Conservation (phyloP, 2,329 filamentous ascomycete species). For the Colletotrichum higginsianum region DNA sequence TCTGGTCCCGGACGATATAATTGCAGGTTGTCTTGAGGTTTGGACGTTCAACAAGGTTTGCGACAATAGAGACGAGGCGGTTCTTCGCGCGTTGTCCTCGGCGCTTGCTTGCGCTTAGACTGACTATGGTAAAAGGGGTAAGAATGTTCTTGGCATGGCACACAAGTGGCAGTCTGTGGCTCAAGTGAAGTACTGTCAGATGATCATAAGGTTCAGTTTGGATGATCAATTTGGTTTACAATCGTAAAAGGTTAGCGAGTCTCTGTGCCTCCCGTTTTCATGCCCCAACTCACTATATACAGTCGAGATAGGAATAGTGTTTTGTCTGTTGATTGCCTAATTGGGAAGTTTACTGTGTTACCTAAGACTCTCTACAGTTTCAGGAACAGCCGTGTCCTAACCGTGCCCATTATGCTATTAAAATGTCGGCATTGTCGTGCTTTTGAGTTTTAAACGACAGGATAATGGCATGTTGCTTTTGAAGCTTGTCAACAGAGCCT, state of each 20-base stretch:
- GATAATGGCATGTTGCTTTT: background rate
- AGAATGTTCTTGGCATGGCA: background rate
- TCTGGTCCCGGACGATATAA: background rate
- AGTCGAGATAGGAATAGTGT: background rate
- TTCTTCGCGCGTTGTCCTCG: background rate
- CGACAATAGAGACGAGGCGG: background rate
- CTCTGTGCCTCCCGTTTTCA: conserved; percentile 8
- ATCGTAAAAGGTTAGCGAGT: background rate
- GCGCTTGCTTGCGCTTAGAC: background rate
- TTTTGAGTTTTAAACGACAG: background rate
- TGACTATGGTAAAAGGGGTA: background rate
- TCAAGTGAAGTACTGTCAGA: conserved; percentile 4
- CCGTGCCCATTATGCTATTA: background rate
- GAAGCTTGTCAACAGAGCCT: background rate
- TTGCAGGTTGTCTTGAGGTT: background rate
- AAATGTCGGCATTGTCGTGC: background rate
- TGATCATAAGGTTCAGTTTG: background rate
- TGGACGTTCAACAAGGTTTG: background rate
- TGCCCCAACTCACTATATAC: background rate
- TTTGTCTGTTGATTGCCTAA: background rate
- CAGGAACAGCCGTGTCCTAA: background rate
- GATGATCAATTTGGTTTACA: background rate
- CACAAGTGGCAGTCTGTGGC: background rate
- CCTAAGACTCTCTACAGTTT: background rate
- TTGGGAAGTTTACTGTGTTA: background rate